Conservation (phyloP, 805 yeast species). For the Teunomyces gatunensis region DNA sequence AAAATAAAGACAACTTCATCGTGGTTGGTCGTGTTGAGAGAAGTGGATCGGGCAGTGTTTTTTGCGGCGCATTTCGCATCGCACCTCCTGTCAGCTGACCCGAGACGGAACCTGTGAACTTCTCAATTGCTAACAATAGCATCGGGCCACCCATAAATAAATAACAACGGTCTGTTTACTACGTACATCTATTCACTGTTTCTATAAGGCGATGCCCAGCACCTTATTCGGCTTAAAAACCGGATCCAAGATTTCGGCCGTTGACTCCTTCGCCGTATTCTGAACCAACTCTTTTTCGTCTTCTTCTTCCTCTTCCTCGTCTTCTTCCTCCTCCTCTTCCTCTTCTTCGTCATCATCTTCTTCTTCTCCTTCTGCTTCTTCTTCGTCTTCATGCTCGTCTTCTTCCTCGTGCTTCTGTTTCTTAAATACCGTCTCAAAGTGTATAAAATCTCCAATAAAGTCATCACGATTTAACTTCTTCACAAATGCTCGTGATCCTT, state of each 20-base stretch:
- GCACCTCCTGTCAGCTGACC: background rate
- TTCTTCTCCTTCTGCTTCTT: conserved; percentile 1
- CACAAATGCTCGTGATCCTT: conserved; percentile 19
- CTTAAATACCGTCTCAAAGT: conserved; percentile 19
- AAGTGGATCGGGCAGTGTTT: background rate
- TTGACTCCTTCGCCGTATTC: conserved; percentile 5
- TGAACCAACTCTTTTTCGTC: conserved; percentile 1
- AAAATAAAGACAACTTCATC: background rate
- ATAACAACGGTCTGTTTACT: background rate
- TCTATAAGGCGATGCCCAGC: conserved; percentile 2
- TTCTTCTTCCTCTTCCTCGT: background rate
- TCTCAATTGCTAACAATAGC: background rate
- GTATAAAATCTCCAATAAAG: conserved; percentile 28
- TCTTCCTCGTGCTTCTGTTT: conserved; percentile 10
- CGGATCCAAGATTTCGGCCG: conserved; percentile 21
- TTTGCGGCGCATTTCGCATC: background rate
- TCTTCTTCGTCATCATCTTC: conserved; percentile 11
- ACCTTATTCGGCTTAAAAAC: conserved; percentile 16
- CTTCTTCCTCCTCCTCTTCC: conserved; percentile 6
- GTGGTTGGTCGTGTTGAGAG: background rate
- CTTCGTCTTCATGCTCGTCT: conserved; percentile 12
- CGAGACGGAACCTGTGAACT: no score
- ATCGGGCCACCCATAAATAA: background rate
- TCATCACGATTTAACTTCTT: conserved; percentile 20
- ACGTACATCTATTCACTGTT: conserved; percentile 2